Evolutionary conservation across 2,329 filamentous ascomycete species (phyloP).

Genomic region (Alternaria arbusti): DNA sequence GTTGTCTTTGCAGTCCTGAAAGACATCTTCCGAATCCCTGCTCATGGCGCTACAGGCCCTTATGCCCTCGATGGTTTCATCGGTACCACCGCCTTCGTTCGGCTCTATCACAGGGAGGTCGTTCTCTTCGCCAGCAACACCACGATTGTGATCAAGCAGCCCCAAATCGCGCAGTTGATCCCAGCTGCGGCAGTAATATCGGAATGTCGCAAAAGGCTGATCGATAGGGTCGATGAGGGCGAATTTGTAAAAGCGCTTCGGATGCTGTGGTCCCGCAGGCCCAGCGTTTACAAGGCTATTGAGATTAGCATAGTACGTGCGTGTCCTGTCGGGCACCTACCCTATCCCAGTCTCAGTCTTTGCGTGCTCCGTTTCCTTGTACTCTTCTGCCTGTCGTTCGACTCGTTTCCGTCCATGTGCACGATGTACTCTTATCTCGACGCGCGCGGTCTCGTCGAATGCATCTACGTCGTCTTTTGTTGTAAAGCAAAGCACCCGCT

Average conservation of each 20-base stretch:
- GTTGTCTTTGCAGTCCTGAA: background rate
- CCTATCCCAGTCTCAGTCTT: conserved; percentile 30
- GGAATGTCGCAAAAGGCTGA: conserved; percentile 56
- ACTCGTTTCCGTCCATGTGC: conserved; percentile 50
- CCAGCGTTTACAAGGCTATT: conserved; percentile 48
- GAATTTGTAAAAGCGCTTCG: conserved; percentile 56
- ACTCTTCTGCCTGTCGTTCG: conserved; percentile 35
- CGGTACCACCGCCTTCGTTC: background rate
- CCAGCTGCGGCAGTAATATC: conserved; percentile 48
- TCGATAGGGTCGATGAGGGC: conserved; percentile 57
- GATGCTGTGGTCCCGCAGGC: conserved; percentile 46
- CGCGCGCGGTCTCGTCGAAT: conserved; percentile 34
- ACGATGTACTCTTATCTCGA: conserved; percentile 54
- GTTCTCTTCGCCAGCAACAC: conserved; percentile 21
- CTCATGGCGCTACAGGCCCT: background rate
- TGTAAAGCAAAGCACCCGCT: conserved; percentile 50
- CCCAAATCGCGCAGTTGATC: conserved; percentile 35
- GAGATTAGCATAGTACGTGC: conserved; percentile 17
- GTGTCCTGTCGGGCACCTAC: conserved; percentile 25
- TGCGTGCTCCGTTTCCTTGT: conserved; percentile 26
- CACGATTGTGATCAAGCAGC: conserved; percentile 20
- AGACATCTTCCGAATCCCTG: background rate
- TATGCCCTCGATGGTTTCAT: background rate
- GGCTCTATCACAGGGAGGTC: conserved; percentile 39
- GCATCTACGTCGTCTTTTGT: conserved; percentile 15